These are phyloP conservation scores for Aspergillus japonicus DNA, from an alignment of 2,329 filamentous ascomycete species.

Conservation along the genomic window DNA sequence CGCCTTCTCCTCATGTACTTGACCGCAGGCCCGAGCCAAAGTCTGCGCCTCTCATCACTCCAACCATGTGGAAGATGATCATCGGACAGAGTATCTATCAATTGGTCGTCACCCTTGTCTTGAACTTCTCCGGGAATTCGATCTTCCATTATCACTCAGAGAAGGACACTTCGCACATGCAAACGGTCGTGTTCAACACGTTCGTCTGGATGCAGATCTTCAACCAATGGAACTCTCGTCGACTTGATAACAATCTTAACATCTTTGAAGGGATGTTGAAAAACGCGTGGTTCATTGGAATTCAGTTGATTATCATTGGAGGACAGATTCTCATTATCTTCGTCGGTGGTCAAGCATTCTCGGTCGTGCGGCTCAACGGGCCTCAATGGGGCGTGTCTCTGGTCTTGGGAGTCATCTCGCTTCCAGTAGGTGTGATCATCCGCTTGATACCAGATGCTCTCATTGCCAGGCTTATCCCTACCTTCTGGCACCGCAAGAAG, in stretches of 20 bases:
- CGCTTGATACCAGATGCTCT: constrained; percentile 61
- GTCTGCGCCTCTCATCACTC: constrained; percentile 45
- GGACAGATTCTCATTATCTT: constrained; percentile 73
- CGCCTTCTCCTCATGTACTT: constrained; percentile 58
- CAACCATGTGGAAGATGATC: constrained; percentile 51
- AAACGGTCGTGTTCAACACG: constrained; percentile 46
- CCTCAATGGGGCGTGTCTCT: constrained; percentile 69
- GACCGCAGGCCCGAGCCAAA: constrained; percentile 53
- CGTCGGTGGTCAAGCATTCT: constrained; percentile 67
- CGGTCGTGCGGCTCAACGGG: constrained; percentile 60
- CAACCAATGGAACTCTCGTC: constrained; percentile 52
- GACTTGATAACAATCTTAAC: constrained; percentile 46
- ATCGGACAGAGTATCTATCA: constrained; percentile 46
- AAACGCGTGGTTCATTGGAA: constrained; percentile 55
- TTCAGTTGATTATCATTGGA: constrained; percentile 65
- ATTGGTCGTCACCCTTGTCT: constrained; percentile 41
- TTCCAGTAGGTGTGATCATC: constrained; percentile 64
- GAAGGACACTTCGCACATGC: constrained; percentile 25
- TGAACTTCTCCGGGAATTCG: constrained; percentile 47
- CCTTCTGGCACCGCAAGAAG: constrained; percentile 38
- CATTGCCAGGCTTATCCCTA: constrained; percentile 45
- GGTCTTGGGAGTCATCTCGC: constrained; percentile 63
- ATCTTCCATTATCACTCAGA: constrained; percentile 32
- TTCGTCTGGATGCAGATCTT: constrained; percentile 50
- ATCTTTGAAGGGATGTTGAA: constrained; percentile 45